Conservation (phyloP, 768 basidiomycete genomes). For the Termitomyces sp. region DNA sequence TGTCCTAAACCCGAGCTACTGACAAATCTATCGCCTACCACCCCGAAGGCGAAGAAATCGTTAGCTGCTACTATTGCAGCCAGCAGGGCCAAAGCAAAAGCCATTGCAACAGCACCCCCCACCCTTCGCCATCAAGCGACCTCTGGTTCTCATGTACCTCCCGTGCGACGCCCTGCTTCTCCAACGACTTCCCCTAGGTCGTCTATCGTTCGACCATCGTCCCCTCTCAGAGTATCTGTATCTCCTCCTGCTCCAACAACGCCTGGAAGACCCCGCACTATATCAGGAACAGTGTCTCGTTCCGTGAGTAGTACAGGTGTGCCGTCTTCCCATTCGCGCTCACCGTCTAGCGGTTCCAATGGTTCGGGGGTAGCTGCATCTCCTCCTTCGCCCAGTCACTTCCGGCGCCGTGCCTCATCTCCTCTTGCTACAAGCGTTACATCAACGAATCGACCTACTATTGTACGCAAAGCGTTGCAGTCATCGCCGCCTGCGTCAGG, state of each 20-base stretch:
- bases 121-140: constrained; percentile 80
- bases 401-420: constrained; percentile 46
- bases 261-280: constrained; percentile 31
- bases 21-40: constrained; percentile 37
- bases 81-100: constrained; percentile 83
- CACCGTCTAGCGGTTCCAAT: constrained; percentile 33
- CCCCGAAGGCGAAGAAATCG: constrained; percentile 69
- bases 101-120: constrained; percentile 79
- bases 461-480: constrained; percentile 35
- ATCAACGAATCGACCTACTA: constrained; percentile 27
- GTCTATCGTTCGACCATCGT: constrained; percentile 37
- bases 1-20: constrained; percentile 60
- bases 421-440: constrained; percentile 33
- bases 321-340: constrained; percentile 35
- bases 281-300: constrained; percentile 32
- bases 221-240: constrained; percentile 44
- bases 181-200: constrained; percentile 36
- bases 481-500: constrained; percentile 31
- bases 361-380: constrained; percentile 32
- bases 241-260: constrained; percentile 44
- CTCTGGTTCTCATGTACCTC: constrained; percentile 57
- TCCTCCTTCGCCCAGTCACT: constrained; percentile 38
- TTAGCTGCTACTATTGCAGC: constrained; percentile 87
- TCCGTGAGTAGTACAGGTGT: constrained; percentile 36
- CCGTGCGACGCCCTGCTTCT: constrained; percentile 41